A percentile compares a stretch with the other conserved stretches of the same genome.
Conservation (phyloP, 345 rosid species). For the Xanthoceras sorbifolium region DNA sequence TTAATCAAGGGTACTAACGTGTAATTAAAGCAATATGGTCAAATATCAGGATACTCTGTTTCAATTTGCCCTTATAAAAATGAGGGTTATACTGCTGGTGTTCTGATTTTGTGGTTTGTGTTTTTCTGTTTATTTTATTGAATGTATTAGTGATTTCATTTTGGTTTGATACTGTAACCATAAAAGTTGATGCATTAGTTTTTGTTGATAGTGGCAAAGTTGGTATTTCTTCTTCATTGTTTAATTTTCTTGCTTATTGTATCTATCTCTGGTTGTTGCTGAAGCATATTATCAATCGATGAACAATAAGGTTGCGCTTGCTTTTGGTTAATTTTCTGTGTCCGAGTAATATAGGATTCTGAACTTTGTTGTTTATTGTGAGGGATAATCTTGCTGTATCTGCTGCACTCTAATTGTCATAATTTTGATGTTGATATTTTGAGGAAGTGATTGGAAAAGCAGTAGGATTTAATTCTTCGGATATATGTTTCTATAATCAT, state of each 20-base stretch:
- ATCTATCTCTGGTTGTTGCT: neutral
- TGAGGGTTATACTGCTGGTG: neutral
- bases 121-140: neutral
- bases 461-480: neutral
- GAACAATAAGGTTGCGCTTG: neutral
- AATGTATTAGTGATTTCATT: neutral
- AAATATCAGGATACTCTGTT: too few species aligned
- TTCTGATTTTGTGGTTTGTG: neutral
- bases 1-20: too few species aligned
- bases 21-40: too few species aligned
- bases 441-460: neutral
- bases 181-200: neutral
- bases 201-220: neutral
- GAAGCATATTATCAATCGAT: neutral
- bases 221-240: neutral
- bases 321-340: neutral
- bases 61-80: too few species aligned
- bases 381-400: neutral
- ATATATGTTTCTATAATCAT: neutral
- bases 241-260: neutral
- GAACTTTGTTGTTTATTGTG: neutral
- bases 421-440: neutral
- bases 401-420: neutral
- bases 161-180: neutral
- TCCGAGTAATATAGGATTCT: neutral